phyloP scores from a whole-genome alignment of 208 protist genomes.

The Crithidia brevicula region DNA sequence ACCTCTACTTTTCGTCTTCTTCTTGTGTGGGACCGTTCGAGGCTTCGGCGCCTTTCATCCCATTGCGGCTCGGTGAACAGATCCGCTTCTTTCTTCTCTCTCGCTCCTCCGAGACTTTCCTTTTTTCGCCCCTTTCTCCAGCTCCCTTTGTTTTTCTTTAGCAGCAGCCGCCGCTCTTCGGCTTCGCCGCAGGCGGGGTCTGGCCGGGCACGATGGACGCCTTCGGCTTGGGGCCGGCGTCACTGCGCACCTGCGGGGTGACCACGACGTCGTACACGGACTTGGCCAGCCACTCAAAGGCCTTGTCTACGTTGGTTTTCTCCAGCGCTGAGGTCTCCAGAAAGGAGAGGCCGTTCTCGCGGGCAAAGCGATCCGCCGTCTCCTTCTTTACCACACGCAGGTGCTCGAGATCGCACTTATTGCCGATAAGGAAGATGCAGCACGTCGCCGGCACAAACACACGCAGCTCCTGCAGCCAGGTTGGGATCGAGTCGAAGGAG shows the following conservation, averaged over 20 bases:
- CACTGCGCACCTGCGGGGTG: slow-evolving; percentile 54
- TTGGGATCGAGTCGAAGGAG: slow-evolving; percentile 97
- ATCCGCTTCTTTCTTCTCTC: slow-evolving; percentile 26
- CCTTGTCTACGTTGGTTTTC: slow-evolving; percentile 98
- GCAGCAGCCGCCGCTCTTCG: slow-evolving; percentile 51
- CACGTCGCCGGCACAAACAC: slow-evolving; percentile 97
- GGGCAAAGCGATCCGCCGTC: slow-evolving; percentile 95
- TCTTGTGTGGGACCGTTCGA: no score
- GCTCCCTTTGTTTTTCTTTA: slow-evolving; percentile 36
- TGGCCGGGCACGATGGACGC: slow-evolving; percentile 42
- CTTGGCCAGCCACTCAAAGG: slow-evolving; percentile 98
- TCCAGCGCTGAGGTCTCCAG: slow-evolving; percentile 99
- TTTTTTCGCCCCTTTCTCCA: slow-evolving; percentile 22
- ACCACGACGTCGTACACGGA: slow-evolving; percentile 91
- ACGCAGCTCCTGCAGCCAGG: slow-evolving; percentile 98
- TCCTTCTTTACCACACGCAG: slow-evolving; percentile 94
- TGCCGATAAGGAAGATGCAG: slow-evolving; percentile 99
- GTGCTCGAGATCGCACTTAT: slow-evolving; percentile 97
- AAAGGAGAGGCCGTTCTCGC: slow-evolving; percentile 96
- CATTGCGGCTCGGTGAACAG: no score
- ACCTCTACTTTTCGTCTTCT: no score
- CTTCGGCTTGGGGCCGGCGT: slow-evolving; percentile 33
- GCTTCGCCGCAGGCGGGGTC: slow-evolving; percentile 34
- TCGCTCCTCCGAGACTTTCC: slow-evolving; percentile 5
- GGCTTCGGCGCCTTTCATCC: no score